Evolutionary conservation across 2,329 filamentous ascomycete species (phyloP), one percentile per base, ranked within the genome.

Genomic region (Paraphaeosphaeria sporulosa): DNA sequence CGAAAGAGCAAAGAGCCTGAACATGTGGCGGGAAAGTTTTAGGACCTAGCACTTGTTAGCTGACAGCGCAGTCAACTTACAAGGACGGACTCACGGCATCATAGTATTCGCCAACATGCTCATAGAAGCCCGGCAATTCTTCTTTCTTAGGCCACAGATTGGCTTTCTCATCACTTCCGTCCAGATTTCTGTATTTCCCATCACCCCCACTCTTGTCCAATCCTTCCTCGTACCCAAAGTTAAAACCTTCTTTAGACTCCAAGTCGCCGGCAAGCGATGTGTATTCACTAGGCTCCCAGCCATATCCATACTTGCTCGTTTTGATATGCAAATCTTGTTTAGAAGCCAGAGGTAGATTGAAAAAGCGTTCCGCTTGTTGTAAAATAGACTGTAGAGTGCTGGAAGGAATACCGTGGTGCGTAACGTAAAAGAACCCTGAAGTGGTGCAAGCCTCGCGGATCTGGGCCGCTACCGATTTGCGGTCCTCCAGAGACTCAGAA

Each of bases 391-490:
- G 52, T 38, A 74, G 67, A 2, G 71, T 70, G 2, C 60, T 19
- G 7, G 65, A 53, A 1, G 78, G 58, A 6, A 81, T 64, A 10
- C 72, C 68, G 54, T 81, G 79, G 17, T 75, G 74, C 12, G 71
- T 77, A 47, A 81, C 75, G 63, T 79, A 79, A 64, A 81, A 80
- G 65, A 81, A 81, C 8, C 79, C 78, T 4, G 73, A 76, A n/a
- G 66, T 76, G 7, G 70, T 75, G 59, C 79, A 80, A 1, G 79
- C 78, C 23, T 70, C 62, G 7, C 69, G 74, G 27, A 81, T 80
- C 40, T 80, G 70, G 3, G 63, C 57, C 2, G 81, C 80, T 1
- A 82, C 68, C 19, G 69, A 65, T 60, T 75, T 72, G 7, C 78
- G 71, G 23, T 75, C 72, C 12, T 68, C 59, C 8, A 76, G 57